Conservation (phyloP, 371 early-diverging fungal species). For the Actinomucor elegans region DNA sequence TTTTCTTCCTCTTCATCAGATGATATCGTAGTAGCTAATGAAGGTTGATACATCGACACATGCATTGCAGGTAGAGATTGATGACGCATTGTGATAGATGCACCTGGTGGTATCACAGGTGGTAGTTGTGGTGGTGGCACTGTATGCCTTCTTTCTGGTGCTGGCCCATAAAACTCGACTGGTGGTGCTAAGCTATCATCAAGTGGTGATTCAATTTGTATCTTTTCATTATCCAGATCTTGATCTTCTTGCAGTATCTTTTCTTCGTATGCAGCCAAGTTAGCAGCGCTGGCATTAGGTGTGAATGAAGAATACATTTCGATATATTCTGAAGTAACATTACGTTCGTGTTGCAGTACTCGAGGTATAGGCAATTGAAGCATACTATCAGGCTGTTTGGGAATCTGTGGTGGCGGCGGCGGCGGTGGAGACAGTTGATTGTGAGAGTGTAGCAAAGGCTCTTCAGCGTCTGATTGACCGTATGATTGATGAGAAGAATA, state of each 20-base stretch:
- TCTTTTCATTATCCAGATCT: too few species aligned
- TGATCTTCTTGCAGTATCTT: neutral
- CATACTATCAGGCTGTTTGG: neutral
- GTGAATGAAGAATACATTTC: conserved; percentile 26
- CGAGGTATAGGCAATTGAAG: neutral
- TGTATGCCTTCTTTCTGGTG: neutral
- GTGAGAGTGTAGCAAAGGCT: neutral
- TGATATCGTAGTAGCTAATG: neutral
- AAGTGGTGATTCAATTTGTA: neutral
- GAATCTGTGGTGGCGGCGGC: neutral
- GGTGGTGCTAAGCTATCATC: too few species aligned
- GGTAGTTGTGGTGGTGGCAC: neutral
- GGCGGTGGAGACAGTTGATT: neutral
- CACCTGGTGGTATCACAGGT: neutral
- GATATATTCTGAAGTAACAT: conserved; percentile 24
- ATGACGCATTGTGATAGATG: neutral
- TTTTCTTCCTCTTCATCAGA: neutral
- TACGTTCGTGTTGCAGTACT: conserved; percentile 3
- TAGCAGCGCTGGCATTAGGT: conserved; percentile 11
- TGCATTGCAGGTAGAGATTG: conserved; percentile 1
- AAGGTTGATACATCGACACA: neutral
- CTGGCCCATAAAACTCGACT: neutral
- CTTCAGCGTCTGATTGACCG: too few species aligned
- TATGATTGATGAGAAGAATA: too few species aligned
- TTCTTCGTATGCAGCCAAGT: neutral